Evolutionary conservation across 2,329 filamentous ascomycete genomes (phyloP).

Genomic region (Pyrenochaeta sp.): DNA sequence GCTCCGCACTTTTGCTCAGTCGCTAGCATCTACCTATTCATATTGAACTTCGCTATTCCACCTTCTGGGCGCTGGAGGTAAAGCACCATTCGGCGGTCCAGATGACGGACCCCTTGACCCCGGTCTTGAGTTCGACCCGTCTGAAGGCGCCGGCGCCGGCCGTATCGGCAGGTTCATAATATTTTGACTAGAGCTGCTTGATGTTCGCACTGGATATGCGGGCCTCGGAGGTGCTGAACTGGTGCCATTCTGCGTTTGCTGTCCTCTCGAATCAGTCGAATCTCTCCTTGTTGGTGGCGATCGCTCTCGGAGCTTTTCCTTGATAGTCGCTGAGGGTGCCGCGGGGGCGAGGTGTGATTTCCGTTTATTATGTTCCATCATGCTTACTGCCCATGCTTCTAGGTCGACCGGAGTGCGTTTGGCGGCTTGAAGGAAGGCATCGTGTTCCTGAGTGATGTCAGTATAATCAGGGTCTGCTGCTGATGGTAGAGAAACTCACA

Average conservation of each 20-base stretch:
- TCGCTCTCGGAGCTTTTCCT: slow-evolving; percentile 49
- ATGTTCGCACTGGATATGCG: slow-evolving; percentile 53
- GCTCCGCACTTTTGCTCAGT: neutral
- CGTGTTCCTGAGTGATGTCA: slow-evolving; percentile 73
- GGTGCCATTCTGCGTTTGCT: slow-evolving; percentile 34
- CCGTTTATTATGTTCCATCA: slow-evolving; percentile 95
- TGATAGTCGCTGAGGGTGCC: slow-evolving; percentile 70
- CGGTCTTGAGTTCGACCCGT: slow-evolving; percentile 36
- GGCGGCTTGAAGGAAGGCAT: slow-evolving; percentile 93
- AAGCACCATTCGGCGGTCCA: slow-evolving; percentile 28
- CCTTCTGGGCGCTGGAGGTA: slow-evolving; percentile 40
- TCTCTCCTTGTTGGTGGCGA: slow-evolving; percentile 37
- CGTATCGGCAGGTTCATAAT: slow-evolving; percentile 57
- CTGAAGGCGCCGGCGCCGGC: slow-evolving; percentile 49
- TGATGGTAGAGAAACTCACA: slow-evolving; percentile 63
- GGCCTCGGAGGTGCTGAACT: slow-evolving; percentile 47
- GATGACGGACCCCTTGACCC: slow-evolving; percentile 27
- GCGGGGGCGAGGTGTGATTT: slow-evolving; percentile 90
- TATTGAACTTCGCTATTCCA: slow-evolving; percentile 46
- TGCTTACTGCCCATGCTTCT: slow-evolving; percentile 88
- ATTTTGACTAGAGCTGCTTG: slow-evolving; percentile 50
- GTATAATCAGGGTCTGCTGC: neutral
- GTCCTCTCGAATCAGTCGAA: slow-evolving; percentile 31
- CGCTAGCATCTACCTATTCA: neutral
- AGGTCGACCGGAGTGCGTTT: slow-evolving; percentile 96